Percentiles rank a stretch among this genome's conserved stretches.
Evolutionary conservation across 495 filamentous ascomycete genomes (phyloP).

Genomic region (Clohesyomyces aquaticus): DNA sequence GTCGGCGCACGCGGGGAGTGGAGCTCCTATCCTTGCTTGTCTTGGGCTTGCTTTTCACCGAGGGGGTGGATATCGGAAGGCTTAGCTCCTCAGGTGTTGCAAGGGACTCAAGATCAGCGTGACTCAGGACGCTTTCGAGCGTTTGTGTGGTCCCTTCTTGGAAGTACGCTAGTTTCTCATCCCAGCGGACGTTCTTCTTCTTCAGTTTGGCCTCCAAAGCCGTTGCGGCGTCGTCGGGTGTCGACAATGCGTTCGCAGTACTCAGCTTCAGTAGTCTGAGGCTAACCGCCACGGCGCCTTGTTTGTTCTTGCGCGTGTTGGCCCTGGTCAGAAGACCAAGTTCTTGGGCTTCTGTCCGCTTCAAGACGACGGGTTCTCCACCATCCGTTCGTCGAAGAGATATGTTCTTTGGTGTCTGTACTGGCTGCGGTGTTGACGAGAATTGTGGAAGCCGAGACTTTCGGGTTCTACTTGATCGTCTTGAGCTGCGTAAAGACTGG

Average conservation of each 20-base stretch:
- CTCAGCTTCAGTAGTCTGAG: constrained; percentile 52
- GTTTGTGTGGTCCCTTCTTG: constrained; percentile 30
- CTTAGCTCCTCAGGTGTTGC: constrained; percentile 32
- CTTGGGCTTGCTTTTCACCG: constrained; percentile 19
- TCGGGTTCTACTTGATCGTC: constrained; percentile 31
- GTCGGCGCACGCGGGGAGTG: constrained; percentile 26
- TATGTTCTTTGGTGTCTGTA: constrained; percentile 54
- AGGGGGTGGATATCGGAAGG: constrained; percentile 7
- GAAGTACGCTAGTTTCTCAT: constrained; percentile 34
- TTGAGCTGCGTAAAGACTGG: constrained; percentile 9
- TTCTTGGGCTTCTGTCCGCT: constrained; percentile 62
- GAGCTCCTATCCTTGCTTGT: constrained; percentile 26
- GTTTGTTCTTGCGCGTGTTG: constrained; percentile 64
- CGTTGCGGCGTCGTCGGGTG: background rate
- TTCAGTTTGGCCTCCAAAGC: background rate
- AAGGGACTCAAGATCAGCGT: constrained; percentile 16
- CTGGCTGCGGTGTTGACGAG: constrained; percentile 37
- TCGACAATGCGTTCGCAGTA: constrained; percentile 23
- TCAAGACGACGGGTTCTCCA: constrained; percentile 59
- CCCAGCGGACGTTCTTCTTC: constrained; percentile 38
- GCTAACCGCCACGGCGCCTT: constrained; percentile 55
- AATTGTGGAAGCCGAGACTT: constrained; percentile 31
- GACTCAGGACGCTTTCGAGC: background rate
- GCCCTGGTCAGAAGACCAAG: constrained; percentile 57
- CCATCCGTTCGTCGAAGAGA: constrained; percentile 61